These are phyloP conservation scores for Candida sanyaensis DNA, from an alignment of 1,139 yeast genomes.

Conservation along the genomic window DNA sequence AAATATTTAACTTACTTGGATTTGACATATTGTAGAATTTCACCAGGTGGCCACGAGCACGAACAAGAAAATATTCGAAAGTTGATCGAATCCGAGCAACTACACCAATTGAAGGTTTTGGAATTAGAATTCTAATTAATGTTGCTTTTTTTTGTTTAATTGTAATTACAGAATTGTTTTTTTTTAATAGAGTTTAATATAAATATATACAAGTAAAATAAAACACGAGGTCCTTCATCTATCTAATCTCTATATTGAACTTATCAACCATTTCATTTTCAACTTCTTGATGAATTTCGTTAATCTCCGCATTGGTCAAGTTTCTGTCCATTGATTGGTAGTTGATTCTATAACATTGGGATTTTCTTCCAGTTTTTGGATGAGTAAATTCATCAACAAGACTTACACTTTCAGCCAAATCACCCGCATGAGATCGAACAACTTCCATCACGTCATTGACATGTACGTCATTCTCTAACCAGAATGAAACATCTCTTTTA, in stretches of 20 bases:
- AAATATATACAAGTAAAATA: neutral
- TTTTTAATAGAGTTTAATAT: neutral
- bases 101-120: conserved; percentile 3
- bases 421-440: conserved; percentile 83
- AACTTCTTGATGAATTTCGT: conserved; percentile 65
- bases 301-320: conserved; percentile 79
- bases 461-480: conserved; percentile 66
- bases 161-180: neutral
- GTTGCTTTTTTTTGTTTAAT: neutral
- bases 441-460: conserved; percentile 93
- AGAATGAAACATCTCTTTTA: conserved; percentile 84
- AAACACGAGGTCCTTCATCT: conserved; percentile 7
- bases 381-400: conserved; percentile 81
- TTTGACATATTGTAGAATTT: conserved; percentile 18
- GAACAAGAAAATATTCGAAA: conserved; percentile 3
- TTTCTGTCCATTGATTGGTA: conserved; percentile 97
- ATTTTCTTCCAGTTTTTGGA: conserved; percentile 74
- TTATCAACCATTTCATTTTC: conserved; percentile 52
- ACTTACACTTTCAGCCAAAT: conserved; percentile 82
- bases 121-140: conserved; percentile 5
- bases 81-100: conserved; percentile 6
- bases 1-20: conserved; percentile 16
- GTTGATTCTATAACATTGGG: conserved; percentile 86
- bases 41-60: neutral
- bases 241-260: conserved; percentile 67